These are phyloP conservation scores for Spizellomyces punctatus DNA, from an alignment of 192 early-diverging fungal genomes.

Conservation along the genomic window DNA sequence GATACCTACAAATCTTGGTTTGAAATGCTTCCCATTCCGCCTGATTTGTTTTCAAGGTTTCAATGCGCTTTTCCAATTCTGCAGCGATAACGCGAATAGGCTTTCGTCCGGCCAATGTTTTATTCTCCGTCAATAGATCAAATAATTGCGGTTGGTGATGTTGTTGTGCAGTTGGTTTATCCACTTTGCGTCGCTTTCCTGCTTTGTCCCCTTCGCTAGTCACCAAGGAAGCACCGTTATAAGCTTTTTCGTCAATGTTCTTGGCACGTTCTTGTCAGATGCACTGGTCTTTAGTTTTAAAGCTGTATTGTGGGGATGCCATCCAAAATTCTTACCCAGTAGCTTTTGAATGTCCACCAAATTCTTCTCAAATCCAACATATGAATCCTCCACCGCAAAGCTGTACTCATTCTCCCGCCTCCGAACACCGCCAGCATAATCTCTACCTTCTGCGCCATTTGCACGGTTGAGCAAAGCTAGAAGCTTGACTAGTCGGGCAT, in stretches of 20 bases:
- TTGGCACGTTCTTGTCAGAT: constrained; percentile 21
- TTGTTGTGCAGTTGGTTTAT: constrained; percentile 11
- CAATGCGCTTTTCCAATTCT: constrained; percentile 53
- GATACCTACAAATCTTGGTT: constrained; percentile 43
- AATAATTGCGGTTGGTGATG: constrained; percentile 17
- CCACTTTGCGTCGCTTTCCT: constrained; percentile 12
- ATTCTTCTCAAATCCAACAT: constrained; percentile 44
- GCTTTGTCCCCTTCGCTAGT: constrained; percentile 21
- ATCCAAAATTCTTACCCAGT: constrained; percentile 31
- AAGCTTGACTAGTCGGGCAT: constrained; percentile 38
- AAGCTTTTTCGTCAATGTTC: constrained; percentile 21
- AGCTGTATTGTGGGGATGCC: background rate
- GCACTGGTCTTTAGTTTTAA: background rate
- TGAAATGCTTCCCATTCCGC: constrained; percentile 59
- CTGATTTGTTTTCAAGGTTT: constrained; percentile 52
- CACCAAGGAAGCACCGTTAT: background rate
- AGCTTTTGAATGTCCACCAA: constrained; percentile 48
- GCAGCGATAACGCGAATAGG: constrained; percentile 53
- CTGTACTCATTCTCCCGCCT: constrained; percentile 3
- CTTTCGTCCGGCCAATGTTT: constrained; percentile 48
- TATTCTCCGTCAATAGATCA: constrained; percentile 19
- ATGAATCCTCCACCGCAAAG: constrained; percentile 24
- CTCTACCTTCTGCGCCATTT: constrained; percentile 14
- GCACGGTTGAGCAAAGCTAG: constrained; percentile 36
- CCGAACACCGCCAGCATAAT: constrained; percentile 9